Base-by-base conservation (phyloP, 345 rosid species). In the Boechera stricta region DNA sequence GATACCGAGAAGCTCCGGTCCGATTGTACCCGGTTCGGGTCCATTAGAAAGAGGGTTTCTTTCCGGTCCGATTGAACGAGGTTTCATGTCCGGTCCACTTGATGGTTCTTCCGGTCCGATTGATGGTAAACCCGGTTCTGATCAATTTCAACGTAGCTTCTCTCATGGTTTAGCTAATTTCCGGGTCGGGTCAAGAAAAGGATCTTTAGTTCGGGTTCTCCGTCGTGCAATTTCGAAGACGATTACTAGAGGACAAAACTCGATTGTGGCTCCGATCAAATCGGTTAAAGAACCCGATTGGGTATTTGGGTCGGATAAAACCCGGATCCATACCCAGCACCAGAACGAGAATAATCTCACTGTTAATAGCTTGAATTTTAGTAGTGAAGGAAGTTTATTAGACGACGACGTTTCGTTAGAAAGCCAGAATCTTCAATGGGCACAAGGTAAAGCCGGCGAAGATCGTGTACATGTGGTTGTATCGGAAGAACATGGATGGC, bases 401-500 rank as follows among this genome's bases (percentile, higher is more conserved):
- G 94, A 89, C 8, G 94, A 88, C 74, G 92, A 89, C 53, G 95
- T 84, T 58, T 84, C 88, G 12, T 80, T 83, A 55, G 90, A 89
- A 67, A 79, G 87, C 54, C 97, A 94, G 78, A 91, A 87, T 79
- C 90, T 94, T 62, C 98, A 94, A 73, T 94, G 98, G 99, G 99
- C 99, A 31, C 98, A 92, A 39, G 99, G 99, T 11, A 92, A 89
- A 82, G 99, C 99, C 1, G 99, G 99, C 1, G 99, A 95, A 81
- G 99, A 95, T 88, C 88, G 99, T 16, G 98, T 95, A n/a, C 99
- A 95, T 32, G 93, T 92, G 5, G 99, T 95, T n/a, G 90, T 92
- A 35, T 95, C 99, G 13, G 98, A 95, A 73, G 98, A 95, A 44
- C 92, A 86, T 15, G 94, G 88, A 3, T 95, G 99, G 99, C 88